Conservation (phyloP, 768 basidiomycete species). For the Lepiota venenata region DNA sequence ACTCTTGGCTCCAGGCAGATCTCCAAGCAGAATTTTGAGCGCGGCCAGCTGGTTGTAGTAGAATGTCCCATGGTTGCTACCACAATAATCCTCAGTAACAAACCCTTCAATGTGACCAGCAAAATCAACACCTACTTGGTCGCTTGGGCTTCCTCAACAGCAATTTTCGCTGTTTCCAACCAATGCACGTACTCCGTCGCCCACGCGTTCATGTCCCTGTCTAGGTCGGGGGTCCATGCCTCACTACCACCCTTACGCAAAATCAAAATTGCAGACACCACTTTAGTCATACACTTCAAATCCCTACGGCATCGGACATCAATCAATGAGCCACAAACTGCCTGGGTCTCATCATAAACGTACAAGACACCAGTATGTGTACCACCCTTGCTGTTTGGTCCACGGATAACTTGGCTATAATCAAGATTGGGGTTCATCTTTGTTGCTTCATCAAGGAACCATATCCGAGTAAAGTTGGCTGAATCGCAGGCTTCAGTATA, state of each 20-base stretch:
- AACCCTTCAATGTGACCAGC: too few species aligned
- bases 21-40: conserved; percentile 50
- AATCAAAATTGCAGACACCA: conserved; percentile 49
- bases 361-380: conserved; percentile 55
- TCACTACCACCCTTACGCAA: conserved; percentile 46
- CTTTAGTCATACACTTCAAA: conserved; percentile 54
- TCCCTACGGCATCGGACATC: conserved; percentile 36
- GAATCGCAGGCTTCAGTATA: conserved; percentile 4
- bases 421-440: conserved; percentile 65
- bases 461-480: conserved; percentile 47
- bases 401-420: conserved; percentile 49
- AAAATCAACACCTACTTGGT: conserved; percentile 39
- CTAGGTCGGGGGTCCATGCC: conserved; percentile 52
- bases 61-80: conserved; percentile 65
- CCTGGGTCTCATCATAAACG: conserved; percentile 16
- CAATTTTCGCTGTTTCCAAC: conserved; percentile 47
- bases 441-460: conserved; percentile 58
- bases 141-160: conserved; percentile 41
- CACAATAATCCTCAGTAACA: neutral
- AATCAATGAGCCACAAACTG: neutral
- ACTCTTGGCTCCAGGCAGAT: conserved; percentile 43
- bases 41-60: conserved; percentile 60
- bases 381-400: conserved; percentile 35
- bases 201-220: conserved; percentile 50
- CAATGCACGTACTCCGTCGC: conserved; percentile 48